Evolutionary conservation across 2,329 filamentous ascomycete species (phyloP).

Genomic region (Cladosporium sp.): DNA sequence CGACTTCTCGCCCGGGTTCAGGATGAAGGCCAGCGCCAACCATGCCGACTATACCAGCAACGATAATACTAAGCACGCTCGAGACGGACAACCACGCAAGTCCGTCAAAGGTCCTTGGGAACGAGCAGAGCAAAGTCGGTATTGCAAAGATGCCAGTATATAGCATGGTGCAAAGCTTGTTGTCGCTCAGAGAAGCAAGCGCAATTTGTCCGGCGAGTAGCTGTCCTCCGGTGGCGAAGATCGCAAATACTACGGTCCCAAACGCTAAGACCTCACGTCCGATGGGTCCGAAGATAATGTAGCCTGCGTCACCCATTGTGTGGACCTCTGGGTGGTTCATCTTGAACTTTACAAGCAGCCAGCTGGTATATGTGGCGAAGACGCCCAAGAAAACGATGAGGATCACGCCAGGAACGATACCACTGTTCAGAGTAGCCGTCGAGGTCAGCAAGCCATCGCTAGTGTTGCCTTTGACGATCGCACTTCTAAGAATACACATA

Average conservation of each 20-base stretch:
- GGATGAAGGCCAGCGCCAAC: constrained; percentile 50
- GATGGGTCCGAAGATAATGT: constrained; percentile 36
- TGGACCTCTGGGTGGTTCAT: constrained; percentile 39
- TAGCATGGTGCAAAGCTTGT: constrained; percentile 51
- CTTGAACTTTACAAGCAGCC: constrained; percentile 50
- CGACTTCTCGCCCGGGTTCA: constrained; percentile 39
- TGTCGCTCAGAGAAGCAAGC: constrained; percentile 47
- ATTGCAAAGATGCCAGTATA: constrained; percentile 54
- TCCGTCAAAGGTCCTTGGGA: constrained; percentile 53
- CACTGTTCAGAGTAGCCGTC: constrained; percentile 24
- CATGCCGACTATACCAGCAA: constrained; percentile 55
- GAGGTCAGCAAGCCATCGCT: neutral
- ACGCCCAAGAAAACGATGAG: constrained; percentile 53
- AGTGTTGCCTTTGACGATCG: neutral
- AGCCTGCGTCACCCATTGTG: constrained; percentile 40
- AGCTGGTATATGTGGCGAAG: constrained; percentile 54
- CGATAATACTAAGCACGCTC: constrained; percentile 49
- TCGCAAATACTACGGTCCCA: constrained; percentile 54
- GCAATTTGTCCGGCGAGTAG: constrained; percentile 55
- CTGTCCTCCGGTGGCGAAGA: constrained; percentile 54
- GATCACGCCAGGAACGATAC: constrained; percentile 54
- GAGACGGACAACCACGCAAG: constrained; percentile 50
- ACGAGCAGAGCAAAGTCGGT: constrained; percentile 48
- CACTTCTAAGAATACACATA: neutral
- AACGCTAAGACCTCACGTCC: constrained; percentile 32